phyloP scores from a whole-genome alignment of 2,329 filamentous ascomycete species.

The Escovopsis sp. region DNA sequence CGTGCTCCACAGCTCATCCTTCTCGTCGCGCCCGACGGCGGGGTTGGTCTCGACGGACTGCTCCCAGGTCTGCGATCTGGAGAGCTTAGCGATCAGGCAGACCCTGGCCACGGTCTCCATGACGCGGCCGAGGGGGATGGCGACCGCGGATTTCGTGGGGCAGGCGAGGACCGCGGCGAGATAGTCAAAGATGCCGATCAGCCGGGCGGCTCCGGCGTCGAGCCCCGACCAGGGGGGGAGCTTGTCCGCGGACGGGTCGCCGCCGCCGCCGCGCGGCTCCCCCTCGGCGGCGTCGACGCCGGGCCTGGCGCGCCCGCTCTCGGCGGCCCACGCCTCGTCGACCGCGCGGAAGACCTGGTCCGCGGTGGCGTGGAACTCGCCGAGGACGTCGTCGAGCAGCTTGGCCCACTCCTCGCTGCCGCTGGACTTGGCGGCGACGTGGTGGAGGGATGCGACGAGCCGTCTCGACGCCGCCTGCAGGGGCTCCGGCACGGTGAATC shows the following conservation, averaged over 20 bases:
- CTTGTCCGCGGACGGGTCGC: constrained; percentile 24
- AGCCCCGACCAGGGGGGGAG: constrained; percentile 61
- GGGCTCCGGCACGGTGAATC: constrained; percentile 31
- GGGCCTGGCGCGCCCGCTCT: constrained; percentile 32
- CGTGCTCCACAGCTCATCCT: constrained; percentile 59
- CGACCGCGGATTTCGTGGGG: constrained; percentile 50
- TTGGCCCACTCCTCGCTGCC: constrained; percentile 66
- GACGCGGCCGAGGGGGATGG: constrained; percentile 51
- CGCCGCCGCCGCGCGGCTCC: constrained; percentile 30
- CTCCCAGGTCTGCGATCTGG: constrained; percentile 29
- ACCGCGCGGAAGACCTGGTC: constrained; percentile 68
- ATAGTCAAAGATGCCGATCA: constrained; percentile 50
- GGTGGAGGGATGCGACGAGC: constrained; percentile 57
- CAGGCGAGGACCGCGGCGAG: constrained; percentile 48
- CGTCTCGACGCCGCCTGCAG: constrained; percentile 45
- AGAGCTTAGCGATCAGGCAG: constrained; percentile 47
- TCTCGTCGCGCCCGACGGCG: constrained; percentile 65
- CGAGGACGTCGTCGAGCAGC: constrained; percentile 45
- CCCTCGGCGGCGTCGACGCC: constrained; percentile 24
- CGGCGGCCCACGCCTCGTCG: constrained; percentile 67
- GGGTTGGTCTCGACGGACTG: constrained; percentile 50
- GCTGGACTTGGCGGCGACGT: constrained; percentile 68
- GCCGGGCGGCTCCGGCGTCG: constrained; percentile 54
- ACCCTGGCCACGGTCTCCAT: constrained; percentile 57
- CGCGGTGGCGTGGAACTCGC: constrained; percentile 52